Base-by-base conservation (phyloP, 2,329 filamentous ascomycete species). In the Cladosporium colombiae region DNA sequence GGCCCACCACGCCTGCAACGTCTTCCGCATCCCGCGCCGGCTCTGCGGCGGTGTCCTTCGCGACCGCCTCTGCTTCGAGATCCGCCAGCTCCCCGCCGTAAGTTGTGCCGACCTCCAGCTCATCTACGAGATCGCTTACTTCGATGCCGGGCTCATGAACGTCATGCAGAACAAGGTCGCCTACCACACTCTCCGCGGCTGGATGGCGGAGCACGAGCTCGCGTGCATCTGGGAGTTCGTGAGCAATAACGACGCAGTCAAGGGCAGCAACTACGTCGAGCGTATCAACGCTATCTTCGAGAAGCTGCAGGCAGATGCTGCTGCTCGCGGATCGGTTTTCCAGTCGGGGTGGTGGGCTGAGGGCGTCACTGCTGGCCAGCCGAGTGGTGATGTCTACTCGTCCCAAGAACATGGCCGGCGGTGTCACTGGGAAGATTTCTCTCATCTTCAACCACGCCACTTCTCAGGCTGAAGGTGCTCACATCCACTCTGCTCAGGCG, bases 31-130 rank as follows among this genome's bases (percentile, higher is more conserved):
- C 31, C 25, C 44, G 10, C 55, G 60, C 14, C 35, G 60, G 14
- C 37, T 60, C 18, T 65, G 68, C 31, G 68, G 68, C 53, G 64
- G 69, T 27, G 57, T 64, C 3, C 18, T 68, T 7, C 65, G 61
- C 49, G 52, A 65, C n/a, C n/a, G 55, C 31, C 53, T 70, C 44
- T 62, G 64, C 63, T 52, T 37, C 3, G 68, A 67, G 61, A 31
- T 62, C 29, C 44, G 46, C 44, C n/a, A 23, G 13, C 8, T 35
- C 29, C 10, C 27, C 5, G 16, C 29, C 14, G 33, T 69, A 33
- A 58, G 33, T 5, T 46, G 49, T 25, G 23, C 37, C 7, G 67
- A 70, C 44, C 66, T 70, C 29, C 55, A 58, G 11, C 59, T 65
- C 46, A 49, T 69, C 46, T 21, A 62, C 8, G 61, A 66, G 31